Base-by-base conservation (phyloP, 805 yeast species). In the Candida schatavii region DNA sequence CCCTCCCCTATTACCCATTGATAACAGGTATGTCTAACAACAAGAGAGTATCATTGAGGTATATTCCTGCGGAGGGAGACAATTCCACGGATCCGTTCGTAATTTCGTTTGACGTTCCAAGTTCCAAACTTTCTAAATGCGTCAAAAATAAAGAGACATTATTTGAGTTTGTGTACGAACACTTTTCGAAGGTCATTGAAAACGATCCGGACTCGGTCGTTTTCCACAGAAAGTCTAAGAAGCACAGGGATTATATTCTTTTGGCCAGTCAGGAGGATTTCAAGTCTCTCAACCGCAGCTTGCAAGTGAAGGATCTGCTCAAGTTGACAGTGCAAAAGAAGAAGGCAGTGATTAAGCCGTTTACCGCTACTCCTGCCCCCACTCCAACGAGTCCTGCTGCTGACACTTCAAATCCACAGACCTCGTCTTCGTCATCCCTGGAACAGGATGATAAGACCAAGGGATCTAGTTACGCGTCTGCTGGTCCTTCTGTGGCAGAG, bases 211-310 rank as follows among this genome's bases (percentile, higher is more conserved):
- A 20, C 3, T 6, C 19, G 15, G 6, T 20, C 21, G 10, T 14
- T n/a, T 27, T 42, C 15, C 39, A 38, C 5, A 64, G 83, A 46
- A 75, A 70, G 46, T 74, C 80, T n/a, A 75, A 72, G 55, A 75
- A 70, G 48, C 59, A 60, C 30, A 65, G 62, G 31, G 50, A 56
- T 7, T 77, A 64, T 46, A 71, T 75, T 10, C 44, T 56, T 3
- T 64, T 78, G 46, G 68, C 59, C 14, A 40, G 62, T 3, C 47
- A 32, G 3, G 59, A 61, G 3, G 81, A 77, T 44, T 77, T 70
- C 52, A 61, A 57, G 37, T 55, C 66, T 19, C 61, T 78, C 42
- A 54, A 57, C 32, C 64, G 80, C 47, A 72, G 80, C 36, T 62
- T 78, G 47, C 59, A 64, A 41, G 80, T 77, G 15, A 76, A 75